Evolutionary conservation across 164 flowering plant genomes (phyloP).

Genomic region (Vitis rotundifolia): DNA sequence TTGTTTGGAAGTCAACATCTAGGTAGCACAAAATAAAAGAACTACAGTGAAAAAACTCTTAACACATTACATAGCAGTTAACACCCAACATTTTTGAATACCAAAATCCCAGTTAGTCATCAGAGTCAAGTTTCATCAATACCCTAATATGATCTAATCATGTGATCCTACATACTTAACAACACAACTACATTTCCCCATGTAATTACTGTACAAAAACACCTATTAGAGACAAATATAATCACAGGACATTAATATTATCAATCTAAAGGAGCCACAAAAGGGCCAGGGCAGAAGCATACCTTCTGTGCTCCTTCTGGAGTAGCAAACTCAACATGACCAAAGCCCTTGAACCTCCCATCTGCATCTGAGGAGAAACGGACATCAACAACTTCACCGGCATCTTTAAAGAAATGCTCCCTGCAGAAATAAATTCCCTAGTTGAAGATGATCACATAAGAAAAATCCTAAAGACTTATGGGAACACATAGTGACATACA

Average conservation of each 20-base stretch:
- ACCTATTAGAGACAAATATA: no score
- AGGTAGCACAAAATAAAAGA: no score
- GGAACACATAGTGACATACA: slow-evolving; percentile 48
- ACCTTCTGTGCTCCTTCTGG: slow-evolving; percentile 71
- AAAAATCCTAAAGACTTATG: not conserved
- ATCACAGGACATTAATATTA: not conserved
- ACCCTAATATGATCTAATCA: no score
- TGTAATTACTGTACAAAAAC: no score
- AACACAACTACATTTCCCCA: no score
- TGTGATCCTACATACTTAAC: no score
- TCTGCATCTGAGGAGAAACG: slow-evolving; percentile 58
- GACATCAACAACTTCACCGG: slow-evolving; percentile 67
- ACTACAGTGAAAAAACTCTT: no score
- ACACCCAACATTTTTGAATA: no score
- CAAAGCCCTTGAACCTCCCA: slow-evolving; percentile 71
- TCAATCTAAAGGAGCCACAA: not conserved
- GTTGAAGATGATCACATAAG: not conserved
- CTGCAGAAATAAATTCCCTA: slow-evolving; percentile 26
- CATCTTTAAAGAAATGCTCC: slow-evolving; percentile 62
- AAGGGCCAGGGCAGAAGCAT: not conserved
- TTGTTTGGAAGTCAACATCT: no score
- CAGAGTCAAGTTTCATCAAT: no score
- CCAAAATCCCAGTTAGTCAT: no score
- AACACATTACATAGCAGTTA: no score
- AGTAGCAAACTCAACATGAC: slow-evolving; percentile 88